phyloP scores from a whole-genome alignment of 345 rosid species.

The Schrenkiella parvula region DNA sequence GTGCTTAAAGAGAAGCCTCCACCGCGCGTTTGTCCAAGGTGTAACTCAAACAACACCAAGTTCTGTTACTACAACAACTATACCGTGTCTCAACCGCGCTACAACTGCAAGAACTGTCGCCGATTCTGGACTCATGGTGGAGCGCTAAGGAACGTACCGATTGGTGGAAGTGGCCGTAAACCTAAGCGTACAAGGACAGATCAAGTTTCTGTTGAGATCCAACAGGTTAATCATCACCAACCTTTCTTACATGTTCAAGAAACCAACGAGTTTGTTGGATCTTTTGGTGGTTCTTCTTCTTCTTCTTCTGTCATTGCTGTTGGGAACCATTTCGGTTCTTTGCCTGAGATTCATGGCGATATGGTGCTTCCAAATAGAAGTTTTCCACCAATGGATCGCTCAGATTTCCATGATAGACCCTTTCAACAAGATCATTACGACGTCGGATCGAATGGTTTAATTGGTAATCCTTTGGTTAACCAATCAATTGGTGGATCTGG shows the following conservation, averaged over 20 bases:
- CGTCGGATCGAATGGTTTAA: conserved; percentile 10
- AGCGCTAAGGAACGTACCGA: conserved; percentile 10
- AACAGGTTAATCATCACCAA: background rate
- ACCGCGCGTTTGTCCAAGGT: conserved; percentile 14
- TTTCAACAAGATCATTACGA: background rate
- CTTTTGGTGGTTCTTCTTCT: background rate
- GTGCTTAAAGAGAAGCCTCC: conserved; percentile 9
- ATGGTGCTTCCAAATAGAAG: background rate
- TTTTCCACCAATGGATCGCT: background rate
- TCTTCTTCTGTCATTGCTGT: background rate
- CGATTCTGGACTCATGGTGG: conserved; percentile 30
- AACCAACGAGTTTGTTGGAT: background rate
- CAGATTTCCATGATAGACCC: background rate
- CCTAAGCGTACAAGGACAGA: background rate
- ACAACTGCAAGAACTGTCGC: conserved; percentile 23
- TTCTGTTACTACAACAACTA: conserved; percentile 30
- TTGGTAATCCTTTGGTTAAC: background rate
- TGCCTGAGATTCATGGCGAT: background rate
- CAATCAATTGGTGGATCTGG: background rate
- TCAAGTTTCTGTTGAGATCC: background rate
- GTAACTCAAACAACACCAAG: conserved; percentile 16
- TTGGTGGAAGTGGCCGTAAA: conserved; percentile 22
- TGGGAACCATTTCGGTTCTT: background rate
- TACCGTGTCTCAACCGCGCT: conserved; percentile 16
- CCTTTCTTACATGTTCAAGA: background rate